Evolutionary conservation across 805 yeast genomes (phyloP), one percentile per base, ranked within the genome.

Genomic region (Pichia gijzeniarum): DNA sequence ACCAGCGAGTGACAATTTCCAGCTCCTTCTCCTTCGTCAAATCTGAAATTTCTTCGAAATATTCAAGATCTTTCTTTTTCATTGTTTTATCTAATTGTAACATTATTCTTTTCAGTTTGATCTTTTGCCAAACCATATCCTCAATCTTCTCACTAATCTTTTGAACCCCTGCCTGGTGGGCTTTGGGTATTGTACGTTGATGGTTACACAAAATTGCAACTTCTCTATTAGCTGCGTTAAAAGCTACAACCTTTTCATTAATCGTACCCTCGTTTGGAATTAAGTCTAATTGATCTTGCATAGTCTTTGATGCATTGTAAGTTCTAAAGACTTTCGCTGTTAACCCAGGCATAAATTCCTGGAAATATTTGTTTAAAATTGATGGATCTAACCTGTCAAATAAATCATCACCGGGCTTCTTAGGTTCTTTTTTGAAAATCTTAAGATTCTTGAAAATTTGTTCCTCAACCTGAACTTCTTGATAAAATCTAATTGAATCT

Each of bases 281-380:
- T 56, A 81, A 67, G 60, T 85, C 95, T 49, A 91, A 65, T 62
- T 88, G 96, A 58, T 90, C 95, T 64, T 90, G 97, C 97, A 90
- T 91, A 2, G 96, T 89, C 63, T 86, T 85, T 1, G 96, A 86
- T 1, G 98, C 98, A 67, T 90, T 90, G 61, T 86, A 90, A 0
- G 98, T 90, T 80, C 98, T 95, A 73, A 90, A 91, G 18, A 90
- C 97, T 64, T 90, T 90, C 4, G 98, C 98, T 0, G 97, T 89
- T 52, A 90, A 72, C 0, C 98, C 98, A 20, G 85, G 80, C 93
- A 90, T 83, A 64, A 90, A 89, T 48, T 76, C 80, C 60, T 89
- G 96, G 58, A 90, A 76, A 61, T 88, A 90, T 62, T 82, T 85
- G 70, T 90, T 90, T 58, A 90, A 72, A 32, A 83, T 68, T 1